Conservation (phyloP, 345 rosid species). For the Linum usitatissimum region DNA sequence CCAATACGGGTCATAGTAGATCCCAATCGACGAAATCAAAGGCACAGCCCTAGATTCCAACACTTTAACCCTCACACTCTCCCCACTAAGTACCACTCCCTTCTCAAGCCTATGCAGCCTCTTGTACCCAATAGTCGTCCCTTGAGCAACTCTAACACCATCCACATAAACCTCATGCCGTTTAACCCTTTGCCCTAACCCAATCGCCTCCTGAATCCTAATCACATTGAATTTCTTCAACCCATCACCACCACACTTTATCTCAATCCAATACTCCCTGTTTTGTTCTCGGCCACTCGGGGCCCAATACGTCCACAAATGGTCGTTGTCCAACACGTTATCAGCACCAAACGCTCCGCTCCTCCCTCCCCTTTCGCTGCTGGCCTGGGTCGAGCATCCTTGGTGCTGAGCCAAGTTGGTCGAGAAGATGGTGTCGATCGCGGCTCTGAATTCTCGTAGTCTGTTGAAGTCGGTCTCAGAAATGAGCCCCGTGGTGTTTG, state of each 20-base stretch:
- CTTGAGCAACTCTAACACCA: slow-evolving; percentile 34
- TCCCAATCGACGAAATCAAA: slow-evolving; percentile 52
- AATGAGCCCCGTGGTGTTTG: slow-evolving; percentile 53
- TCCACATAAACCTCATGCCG: slow-evolving; percentile 43
- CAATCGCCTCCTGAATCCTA: slow-evolving; percentile 62
- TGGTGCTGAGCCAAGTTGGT: slow-evolving; percentile 30
- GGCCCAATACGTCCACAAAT: slow-evolving; percentile 64
- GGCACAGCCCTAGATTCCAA: slow-evolving; percentile 41
- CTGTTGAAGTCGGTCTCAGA: slow-evolving; percentile 36
- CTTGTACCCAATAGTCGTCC: slow-evolving; percentile 60
- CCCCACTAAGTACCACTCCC: slow-evolving; percentile 20
- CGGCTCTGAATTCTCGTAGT: slow-evolving; percentile 32
- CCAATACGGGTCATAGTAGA: slow-evolving; percentile 54
- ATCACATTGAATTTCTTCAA: slow-evolving; percentile 46
- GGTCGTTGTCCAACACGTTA: slow-evolving; percentile 43
- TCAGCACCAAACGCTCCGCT: slow-evolving; percentile 46
- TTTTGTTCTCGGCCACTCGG: slow-evolving; percentile 19
- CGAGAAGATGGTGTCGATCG: slow-evolving; percentile 40
- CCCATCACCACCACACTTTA: slow-evolving; percentile 12
- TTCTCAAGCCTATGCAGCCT: slow-evolving; percentile 41
- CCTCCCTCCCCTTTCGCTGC: slow-evolving; percentile 49
- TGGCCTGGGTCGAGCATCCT: slow-evolving; percentile 27
- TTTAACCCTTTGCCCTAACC: slow-evolving; percentile 56
- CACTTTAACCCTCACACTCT: slow-evolving; percentile 32
- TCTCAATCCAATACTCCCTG: slow-evolving; percentile 37